phyloP scores from a whole-genome alignment of 73 alveolate genomes.

The Paramecium sonneborni region DNA sequence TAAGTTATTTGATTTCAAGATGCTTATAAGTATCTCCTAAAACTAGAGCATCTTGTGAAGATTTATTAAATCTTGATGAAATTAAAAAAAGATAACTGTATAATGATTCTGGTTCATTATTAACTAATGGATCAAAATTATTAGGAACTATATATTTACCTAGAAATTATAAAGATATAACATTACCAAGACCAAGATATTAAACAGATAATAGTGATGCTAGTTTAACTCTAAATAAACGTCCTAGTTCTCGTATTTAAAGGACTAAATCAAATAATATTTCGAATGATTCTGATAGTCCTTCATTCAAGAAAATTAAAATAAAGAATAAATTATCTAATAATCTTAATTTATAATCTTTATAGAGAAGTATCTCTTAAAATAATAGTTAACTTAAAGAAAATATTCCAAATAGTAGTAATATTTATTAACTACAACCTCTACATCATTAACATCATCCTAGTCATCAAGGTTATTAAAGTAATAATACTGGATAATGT shows the following conservation, averaged over 20 bases:
- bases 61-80: constrained; percentile 64
- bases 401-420: background rate
- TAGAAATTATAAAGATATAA: background rate
- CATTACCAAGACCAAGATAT: constrained; percentile 24
- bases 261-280: background rate
- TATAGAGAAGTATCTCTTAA: background rate
- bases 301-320: background rate
- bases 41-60: constrained; percentile 80
- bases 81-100: background rate
- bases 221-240: background rate
- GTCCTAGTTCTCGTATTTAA: background rate
- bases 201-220: constrained; percentile 43
- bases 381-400: background rate
- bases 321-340: background rate
- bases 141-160: background rate
- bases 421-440: background rate
- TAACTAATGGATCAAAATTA: background rate
- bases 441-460: background rate
- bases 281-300: background rate
- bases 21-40: constrained; percentile 82
- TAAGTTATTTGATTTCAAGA: constrained; percentile 74
- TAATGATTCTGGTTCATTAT: background rate
- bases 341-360: background rate
- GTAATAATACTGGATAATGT: background rate
- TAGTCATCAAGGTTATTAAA: background rate